phyloP scores from a whole-genome alignment of 371 early-diverging fungal species.

The Cokeromyces recurvatus region DNA sequence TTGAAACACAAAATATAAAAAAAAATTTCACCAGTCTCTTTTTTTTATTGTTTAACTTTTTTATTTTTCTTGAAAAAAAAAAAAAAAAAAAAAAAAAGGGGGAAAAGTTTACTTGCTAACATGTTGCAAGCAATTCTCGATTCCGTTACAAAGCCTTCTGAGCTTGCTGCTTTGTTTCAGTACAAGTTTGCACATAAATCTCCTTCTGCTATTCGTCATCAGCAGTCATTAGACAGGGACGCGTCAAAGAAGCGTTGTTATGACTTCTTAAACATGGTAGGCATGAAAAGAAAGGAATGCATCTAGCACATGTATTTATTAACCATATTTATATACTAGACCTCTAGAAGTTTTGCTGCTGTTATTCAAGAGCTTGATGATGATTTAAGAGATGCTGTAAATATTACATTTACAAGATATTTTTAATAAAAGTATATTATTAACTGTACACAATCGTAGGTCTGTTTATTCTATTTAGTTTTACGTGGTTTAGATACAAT shows the following conservation, averaged over 20 bases:
- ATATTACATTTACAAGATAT: conserved; percentile 5
- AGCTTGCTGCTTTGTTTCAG: conserved; percentile 74
- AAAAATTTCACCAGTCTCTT: too few relatives aligned
- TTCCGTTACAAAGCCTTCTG: conserved; percentile 79
- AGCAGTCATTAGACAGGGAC: conserved; percentile 45
- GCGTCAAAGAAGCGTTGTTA: conserved; percentile 74
- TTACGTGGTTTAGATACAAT: conserved; percentile 96
- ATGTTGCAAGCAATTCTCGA: conserved; percentile 45
- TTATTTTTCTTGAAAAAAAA: too few relatives aligned
- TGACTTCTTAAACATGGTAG: conserved; percentile 74
- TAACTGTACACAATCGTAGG: conserved; percentile 33
- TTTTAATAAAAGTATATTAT: not conserved
- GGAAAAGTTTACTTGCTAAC: too few relatives aligned
- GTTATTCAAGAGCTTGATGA: conserved; percentile 93
- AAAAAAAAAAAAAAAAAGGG: too few relatives aligned
- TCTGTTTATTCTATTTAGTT: conserved; percentile 90
- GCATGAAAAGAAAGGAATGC: not conserved
- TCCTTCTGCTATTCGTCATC: conserved; percentile 42
- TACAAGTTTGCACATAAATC: conserved; percentile 69
- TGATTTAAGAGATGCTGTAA: conserved; percentile 80
- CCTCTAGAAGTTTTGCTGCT: conserved; percentile 93
- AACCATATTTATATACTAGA: conserved; percentile 31
- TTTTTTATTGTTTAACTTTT: too few relatives aligned
- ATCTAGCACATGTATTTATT: not conserved
- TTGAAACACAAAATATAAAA: too few relatives aligned